Base-by-base conservation (phyloP, 306 rosid genomes). In the Amphicarpaea edgeworthii region DNA sequence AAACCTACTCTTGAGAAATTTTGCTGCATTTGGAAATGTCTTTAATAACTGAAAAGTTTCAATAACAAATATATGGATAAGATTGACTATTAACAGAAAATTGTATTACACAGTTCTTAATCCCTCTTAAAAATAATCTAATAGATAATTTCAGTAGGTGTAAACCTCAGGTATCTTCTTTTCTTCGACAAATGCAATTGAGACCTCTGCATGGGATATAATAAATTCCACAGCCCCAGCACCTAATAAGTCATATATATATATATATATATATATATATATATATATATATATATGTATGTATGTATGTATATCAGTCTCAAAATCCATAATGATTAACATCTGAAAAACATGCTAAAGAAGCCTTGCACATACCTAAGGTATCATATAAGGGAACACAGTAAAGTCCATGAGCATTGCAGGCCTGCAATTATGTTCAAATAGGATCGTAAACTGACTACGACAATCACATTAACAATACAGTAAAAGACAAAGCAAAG, bases 341-440 rank as follows among this genome's bases (percentile, higher is more conserved):
- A 26, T 57, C 23, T 55, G 6, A 32, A 69, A 61, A 46, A 51
- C 16, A 64, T 82, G 75, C 53, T 78, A 75, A 81, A 81, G 66
- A 69, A 50, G 67, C 63, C 9, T 69, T 14, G 75, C 32, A 59
- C 85, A 67, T 86, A 93, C 98, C 98, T 69, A 93, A 84, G 49
- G 96, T 84, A 80, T 93, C 98, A 62, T 93, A 93, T 54, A 93
- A 80, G 77, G 98, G 98, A 77, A 93, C 98, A 75, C 98, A 91
- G 64, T 81, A 88, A 77, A 93, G 93, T 59, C 88, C 98, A 83
- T 90, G 96, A 77, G 97, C 98, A 87, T 93, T 93, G 88, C 97
- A 91, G 49, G 98, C 97, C 98, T 93, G 93, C 85, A 86, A 37
- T 54, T 61, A 53, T 68, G 42, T n/a, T n/a, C n/a, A n/a, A n/a